Evolutionary conservation across 75 land plant genomes (phyloP).

Genomic region (Pseudotsuga menziesii): DNA sequence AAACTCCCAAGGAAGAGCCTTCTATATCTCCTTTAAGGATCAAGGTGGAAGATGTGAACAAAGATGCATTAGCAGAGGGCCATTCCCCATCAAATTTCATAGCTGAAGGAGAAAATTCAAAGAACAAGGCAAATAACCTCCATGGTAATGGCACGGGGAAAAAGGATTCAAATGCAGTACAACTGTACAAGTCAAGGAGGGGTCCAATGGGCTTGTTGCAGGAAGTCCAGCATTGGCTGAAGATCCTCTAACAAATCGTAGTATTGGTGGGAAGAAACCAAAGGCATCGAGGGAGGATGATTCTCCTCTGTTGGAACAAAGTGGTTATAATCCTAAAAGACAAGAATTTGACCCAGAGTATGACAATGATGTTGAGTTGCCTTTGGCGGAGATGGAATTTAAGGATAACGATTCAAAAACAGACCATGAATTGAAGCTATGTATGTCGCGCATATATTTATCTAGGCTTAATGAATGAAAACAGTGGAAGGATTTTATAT

Average conservation of each 20-base stretch:
- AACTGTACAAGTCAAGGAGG: constrained; percentile 67
- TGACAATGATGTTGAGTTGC: constrained; percentile 95
- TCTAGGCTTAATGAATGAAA: constrained; percentile 94
- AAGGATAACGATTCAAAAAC: constrained; percentile 83
- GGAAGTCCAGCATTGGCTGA: constrained; percentile 31
- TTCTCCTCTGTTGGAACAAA: constrained; percentile 44
- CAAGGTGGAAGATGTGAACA: constrained; percentile 64
- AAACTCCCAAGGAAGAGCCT: constrained; percentile 65
- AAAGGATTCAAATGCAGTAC: constrained; percentile 37
- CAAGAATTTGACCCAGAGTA: constrained; percentile 97
- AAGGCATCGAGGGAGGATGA: constrained; percentile 58
- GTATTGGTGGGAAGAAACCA: constrained; percentile 91
- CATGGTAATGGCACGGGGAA: constrained; percentile 36
- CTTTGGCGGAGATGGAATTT: constrained; percentile 98
- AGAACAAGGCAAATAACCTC: constrained; percentile 29
- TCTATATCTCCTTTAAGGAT: constrained; percentile 74
- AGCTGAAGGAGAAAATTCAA: constrained; percentile 36
- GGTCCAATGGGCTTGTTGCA: constrained; percentile 32
- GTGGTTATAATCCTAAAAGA: constrained; percentile 94
- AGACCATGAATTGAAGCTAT: constrained; percentile 80
- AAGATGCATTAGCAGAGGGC: constrained; percentile 35
- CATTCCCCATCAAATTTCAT: constrained; percentile 43
- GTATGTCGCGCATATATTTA: constrained; percentile 74
- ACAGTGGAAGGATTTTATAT: constrained; percentile 88
- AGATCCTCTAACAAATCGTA: constrained; percentile 62